These are phyloP conservation scores for Ascoidea asiatica DNA, from an alignment of 805 yeast species.

Conservation along the genomic window DNA sequence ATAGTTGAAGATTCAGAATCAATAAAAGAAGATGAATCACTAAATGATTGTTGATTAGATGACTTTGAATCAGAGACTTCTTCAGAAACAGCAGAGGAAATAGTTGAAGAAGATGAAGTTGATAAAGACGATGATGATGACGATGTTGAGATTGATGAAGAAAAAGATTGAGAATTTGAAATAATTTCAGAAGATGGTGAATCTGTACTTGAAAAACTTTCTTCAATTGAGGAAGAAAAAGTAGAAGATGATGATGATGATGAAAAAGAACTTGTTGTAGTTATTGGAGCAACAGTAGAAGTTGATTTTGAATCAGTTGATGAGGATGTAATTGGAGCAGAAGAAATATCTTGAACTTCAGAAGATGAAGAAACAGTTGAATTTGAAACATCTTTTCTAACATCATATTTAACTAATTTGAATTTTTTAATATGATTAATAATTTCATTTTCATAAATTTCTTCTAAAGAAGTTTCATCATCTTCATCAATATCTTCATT, in stretches of 20 bases:
- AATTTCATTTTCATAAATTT: no score
- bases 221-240: background rate
- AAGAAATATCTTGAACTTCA: background rate
- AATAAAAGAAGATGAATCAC: no score
- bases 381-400: background rate
- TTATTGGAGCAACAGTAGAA: no score
- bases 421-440: background rate
- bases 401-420: background rate
- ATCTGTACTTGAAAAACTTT: constrained; percentile 1
- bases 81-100: constrained; percentile 15
- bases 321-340: background rate
- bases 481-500: background rate
- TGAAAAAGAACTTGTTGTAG: no score
- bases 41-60: no score
- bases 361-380: background rate
- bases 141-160: background rate
- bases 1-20: no score
- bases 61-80: no score
- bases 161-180: background rate
- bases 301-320: background rate
- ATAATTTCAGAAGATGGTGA: background rate
- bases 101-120: constrained; percentile 13
- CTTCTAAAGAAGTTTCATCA: background rate
- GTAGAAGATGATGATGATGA: constrained; percentile 1
- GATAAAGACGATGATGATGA: constrained; percentile 2